Evolutionary conservation across 257 asterid species (phyloP), one percentile per base, ranked within the genome.

Genomic region (Anisodus tanguticus): DNA sequence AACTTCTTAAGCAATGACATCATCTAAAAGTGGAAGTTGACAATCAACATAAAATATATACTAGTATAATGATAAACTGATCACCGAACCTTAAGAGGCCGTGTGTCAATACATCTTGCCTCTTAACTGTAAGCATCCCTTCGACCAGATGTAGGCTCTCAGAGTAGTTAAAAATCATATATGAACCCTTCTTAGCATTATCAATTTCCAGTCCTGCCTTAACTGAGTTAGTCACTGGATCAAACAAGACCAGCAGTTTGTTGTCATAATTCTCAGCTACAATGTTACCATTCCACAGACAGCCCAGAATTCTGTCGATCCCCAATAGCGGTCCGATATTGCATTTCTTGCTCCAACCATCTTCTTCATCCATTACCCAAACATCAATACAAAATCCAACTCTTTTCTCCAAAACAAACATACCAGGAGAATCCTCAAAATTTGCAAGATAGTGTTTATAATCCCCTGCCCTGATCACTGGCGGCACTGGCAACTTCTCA

Each of bases 331-430:
- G 54, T 45, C 45, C 85, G 12, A 68, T 16, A 16, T 1, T 47
- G 39, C 59, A 82, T 67, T 51, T 82, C 80, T 82, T 82, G 35
- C 80, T 67, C 85, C 85, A 82, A 82, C 85, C 66, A 67, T 67
- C 31, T 37, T 82, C 80, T 31, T 82, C 80, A 2, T 82, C 45
- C 85, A 68, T 66, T 51, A 64, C 9, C 85, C 85, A 82, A 57
- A 82, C 68, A 82, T 53, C 55, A 82, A 82, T 22, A 55, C 35
- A 22, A 39, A 13, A 8, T 53, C 68, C 68, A n/a, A 4, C 57
- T 4, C 31, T 47, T 54, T 68, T 74, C 43, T 7, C 62, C 85
- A 80, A 82, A 10, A 82, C 60, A 67, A 67, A 8, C 85, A 67
- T 82, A 49, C 67, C 85, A 82, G 68, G 57, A 55, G 67, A 67